Evolutionary conservation across 1,139 yeast species (phyloP).

Genomic region (Saccharomycopsis hybrid): DNA sequence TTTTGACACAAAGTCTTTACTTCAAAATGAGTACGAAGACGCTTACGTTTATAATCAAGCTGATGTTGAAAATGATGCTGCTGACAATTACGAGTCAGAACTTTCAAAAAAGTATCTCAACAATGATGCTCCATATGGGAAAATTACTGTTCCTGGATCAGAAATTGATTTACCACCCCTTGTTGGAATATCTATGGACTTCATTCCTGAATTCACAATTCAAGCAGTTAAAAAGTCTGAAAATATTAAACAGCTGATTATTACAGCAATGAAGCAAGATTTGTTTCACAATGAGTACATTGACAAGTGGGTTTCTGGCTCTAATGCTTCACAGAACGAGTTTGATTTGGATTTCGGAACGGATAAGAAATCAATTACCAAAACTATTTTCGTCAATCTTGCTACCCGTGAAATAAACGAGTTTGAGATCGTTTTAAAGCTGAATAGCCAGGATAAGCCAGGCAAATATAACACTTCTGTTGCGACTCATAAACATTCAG

Average conservation of each 20-base stretch:
- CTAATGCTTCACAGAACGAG: background rate
- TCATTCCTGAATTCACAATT: conserved; percentile 20
- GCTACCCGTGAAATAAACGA: conserved; percentile 15
- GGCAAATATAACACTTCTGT: too few relatives aligned
- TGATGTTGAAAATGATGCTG: conserved; percentile 1
- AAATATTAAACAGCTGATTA: conserved; percentile 8
- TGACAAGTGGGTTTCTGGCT: conserved; percentile 8
- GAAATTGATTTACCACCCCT: conserved; percentile 19
- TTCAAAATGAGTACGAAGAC: background rate
- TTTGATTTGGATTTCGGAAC: background rate
- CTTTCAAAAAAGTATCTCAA: background rate
- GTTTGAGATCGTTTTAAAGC: conserved; percentile 13
- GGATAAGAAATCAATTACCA: conserved; percentile 8
- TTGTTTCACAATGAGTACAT: conserved; percentile 19
- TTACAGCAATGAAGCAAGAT: conserved; percentile 19
- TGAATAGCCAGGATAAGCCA: background rate
- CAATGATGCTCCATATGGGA: conserved; percentile 2
- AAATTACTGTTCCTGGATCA: conserved; percentile 8
- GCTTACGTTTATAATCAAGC: background rate
- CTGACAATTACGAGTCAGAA: background rate
- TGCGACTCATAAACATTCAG: too few relatives aligned
- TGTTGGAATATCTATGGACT: conserved; percentile 16
- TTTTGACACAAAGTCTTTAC: background rate
- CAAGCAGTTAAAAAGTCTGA: conserved; percentile 18
- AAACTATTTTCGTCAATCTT: conserved; percentile 16